Evolutionary conservation across 192 early-diverging fungal species (phyloP), one percentile per base, ranked within the genome.

Genomic region (Endogone sp.): DNA sequence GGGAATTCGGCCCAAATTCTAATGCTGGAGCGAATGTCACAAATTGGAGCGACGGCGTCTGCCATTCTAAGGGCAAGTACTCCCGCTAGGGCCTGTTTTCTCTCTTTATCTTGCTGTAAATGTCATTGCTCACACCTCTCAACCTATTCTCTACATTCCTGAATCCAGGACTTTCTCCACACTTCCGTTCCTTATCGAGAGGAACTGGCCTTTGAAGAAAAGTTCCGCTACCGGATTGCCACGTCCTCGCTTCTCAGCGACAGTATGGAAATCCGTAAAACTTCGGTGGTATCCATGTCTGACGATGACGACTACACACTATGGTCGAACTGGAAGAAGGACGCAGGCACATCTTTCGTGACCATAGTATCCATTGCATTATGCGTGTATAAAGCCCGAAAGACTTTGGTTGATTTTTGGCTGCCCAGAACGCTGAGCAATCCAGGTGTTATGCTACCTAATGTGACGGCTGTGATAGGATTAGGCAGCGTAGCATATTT

Each of bases 221-320:
- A 83, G 2, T 84, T 87, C 72, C 84, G 83, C 59, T 87, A 87
- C 54, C 66, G 85, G 21, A 80, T 87, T 59, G 82, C 81, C 44
- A 87, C 85, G 22, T 87, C 85, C 0, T 80, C 84, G 4, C 74
- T 87, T 24, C 66, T 87, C 3, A 87, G 79, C 60, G 79, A 82
- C 49, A 70, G 30, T 16, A 49, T 49, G 37, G 16, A 49, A 6
- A 49, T 11, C 37, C 37, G 37, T 16, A 49, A 49, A 16, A 16
- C 37, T 1, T 49, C 37, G 9, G 54, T 67, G 71, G 6, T 28
- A 73, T 24, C 69, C 72, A 13, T 64, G 37, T 6, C 37, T n/a
- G n/a, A n/a, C 37, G 37, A 49, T 1, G 37, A 49, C 37, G 37
- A 49, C 0, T 16, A 16, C 37, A 49, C 37, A 49, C 37, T 16